phyloP scores from a whole-genome alignment of 139 green algal species.

The Chlamydomonas sp. region DNA sequence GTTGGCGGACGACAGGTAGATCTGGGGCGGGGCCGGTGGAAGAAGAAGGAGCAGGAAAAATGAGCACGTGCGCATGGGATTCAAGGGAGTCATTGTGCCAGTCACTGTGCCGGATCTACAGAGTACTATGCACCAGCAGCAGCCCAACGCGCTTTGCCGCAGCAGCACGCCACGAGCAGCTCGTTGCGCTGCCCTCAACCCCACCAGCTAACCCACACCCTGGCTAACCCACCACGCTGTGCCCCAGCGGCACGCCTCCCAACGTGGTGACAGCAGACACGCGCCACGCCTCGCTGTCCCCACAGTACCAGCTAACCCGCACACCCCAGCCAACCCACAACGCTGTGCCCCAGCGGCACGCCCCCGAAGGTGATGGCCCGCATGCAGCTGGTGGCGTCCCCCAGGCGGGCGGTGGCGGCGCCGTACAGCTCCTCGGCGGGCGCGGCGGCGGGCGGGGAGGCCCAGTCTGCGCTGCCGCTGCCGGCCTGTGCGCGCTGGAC shows the following conservation, averaged over 20 bases:
- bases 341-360: slow-evolving; percentile 22
- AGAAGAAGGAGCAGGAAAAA: neutral
- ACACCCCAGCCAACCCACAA: neutral
- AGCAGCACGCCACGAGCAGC: no score
- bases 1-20: slow-evolving; percentile 43
- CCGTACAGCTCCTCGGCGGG: slow-evolving; percentile 28
- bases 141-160: no score
- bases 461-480: slow-evolving; percentile 1
- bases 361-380: slow-evolving; percentile 21
- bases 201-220: neutral
- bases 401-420: slow-evolving; percentile 19
- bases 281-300: no score
- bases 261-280: slow-evolving; percentile 5
- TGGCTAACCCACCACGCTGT: slow-evolving; percentile 10
- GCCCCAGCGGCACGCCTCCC: slow-evolving; percentile 14
- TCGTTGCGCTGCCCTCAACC: neutral
- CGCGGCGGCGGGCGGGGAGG: neutral
- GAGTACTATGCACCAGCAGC: no score
- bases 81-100: no score
- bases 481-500: neutral
- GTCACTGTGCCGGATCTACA: no score
- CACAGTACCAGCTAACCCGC: neutral
- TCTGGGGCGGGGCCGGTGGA: neutral
- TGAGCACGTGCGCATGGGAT: neutral
- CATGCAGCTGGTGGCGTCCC: slow-evolving; percentile 28